Percentiles rank a stretch among this genome's conserved stretches.
These are phyloP conservation scores for Cercospora sp. DNA, from an alignment of 2,329 filamentous ascomycete genomes.

Conservation along the genomic window DNA sequence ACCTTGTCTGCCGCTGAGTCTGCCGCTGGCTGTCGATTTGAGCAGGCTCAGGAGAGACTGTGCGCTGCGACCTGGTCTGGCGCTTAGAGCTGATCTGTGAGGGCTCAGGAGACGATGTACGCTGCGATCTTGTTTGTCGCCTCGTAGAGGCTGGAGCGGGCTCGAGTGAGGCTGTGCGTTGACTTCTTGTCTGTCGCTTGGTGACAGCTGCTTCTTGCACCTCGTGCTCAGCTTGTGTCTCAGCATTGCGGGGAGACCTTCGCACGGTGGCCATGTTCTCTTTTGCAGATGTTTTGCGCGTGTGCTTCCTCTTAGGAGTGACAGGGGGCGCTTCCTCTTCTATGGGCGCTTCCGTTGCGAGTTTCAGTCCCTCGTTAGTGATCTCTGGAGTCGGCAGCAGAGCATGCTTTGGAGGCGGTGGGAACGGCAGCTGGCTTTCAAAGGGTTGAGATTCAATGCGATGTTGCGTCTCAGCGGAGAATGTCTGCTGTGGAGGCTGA, in stretches of 20 bases:
- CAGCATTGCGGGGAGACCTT: constrained; percentile 18
- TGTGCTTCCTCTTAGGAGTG: constrained; percentile 16
- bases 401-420: not conserved
- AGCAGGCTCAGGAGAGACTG: constrained; percentile 4
- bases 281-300: constrained; percentile 6
- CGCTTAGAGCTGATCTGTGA: not conserved
- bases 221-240: not conserved
- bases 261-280: constrained; percentile 18
- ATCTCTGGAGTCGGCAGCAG: constrained; percentile 43
- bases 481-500: constrained; percentile 9
- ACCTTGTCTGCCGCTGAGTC: not conserved
- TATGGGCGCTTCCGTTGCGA: constrained; percentile 8
- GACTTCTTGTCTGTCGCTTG: constrained; percentile 9
- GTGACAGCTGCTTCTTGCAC: not conserved
- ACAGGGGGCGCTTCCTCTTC: not conserved
- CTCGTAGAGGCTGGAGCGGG: not conserved
- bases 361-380: constrained; percentile 30
- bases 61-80: constrained; percentile 1
- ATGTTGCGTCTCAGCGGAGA: constrained; percentile 17
- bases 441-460: constrained; percentile 12
- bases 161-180: constrained; percentile 7
- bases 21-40: not conserved
- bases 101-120: constrained; percentile 3
- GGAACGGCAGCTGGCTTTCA: constrained; percentile 7
- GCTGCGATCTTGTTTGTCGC: not conserved